Evolutionary conservation across 2,329 filamentous ascomycete genomes (phyloP), one percentile per base, ranked within the genome.

Genomic region (Chalaropsis thielavioides): DNA sequence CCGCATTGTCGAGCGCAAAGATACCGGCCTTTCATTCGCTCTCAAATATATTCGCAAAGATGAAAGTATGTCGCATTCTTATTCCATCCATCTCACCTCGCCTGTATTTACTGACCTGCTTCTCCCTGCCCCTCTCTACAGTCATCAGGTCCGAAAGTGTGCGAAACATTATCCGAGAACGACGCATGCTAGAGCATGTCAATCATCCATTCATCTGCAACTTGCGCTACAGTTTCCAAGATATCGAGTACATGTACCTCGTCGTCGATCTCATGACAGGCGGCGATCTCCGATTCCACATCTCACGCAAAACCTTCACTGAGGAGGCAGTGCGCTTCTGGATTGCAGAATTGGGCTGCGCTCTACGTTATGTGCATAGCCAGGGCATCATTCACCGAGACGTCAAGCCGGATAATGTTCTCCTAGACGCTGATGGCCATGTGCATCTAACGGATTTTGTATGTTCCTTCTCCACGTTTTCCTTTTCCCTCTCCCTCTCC

Each of bases 141-240:
- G 92, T 99, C 71, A 91, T 99, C 71, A 90, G 92, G 72, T 96
- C 92, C 68, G 94, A 97, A 76, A 97, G 92, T 74, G 94, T 97
- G 68, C 88, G 92, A 72, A 99, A 99, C 75, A 99, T 99, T 70
- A 94, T 99, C 73, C 87, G 94, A 71, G 94, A 99, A 79, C 85
- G 94, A 69, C 86, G 92, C 73, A 99, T 99, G 94, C 83, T 99
- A 72, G 92, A 99, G 77, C 91, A 97, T 75, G 83, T 99, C 71
- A 96, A 96, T 74, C 94, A 99, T 73, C 91, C 92, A 31, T 99
- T 97, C 75, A 88, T 99, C 70, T 97, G 92, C 79, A 99, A 99
- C 76, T 79, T 99, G 79, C 89, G 94, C 72, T 99, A 97, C 78
- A 96, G 92, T 77, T 99, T 99, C 74, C 94, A 99, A 77, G 94